These are phyloP conservation scores for Coemansia sp. DNA, from an alignment of 192 early-diverging fungal species.

Conservation along the genomic window DNA sequence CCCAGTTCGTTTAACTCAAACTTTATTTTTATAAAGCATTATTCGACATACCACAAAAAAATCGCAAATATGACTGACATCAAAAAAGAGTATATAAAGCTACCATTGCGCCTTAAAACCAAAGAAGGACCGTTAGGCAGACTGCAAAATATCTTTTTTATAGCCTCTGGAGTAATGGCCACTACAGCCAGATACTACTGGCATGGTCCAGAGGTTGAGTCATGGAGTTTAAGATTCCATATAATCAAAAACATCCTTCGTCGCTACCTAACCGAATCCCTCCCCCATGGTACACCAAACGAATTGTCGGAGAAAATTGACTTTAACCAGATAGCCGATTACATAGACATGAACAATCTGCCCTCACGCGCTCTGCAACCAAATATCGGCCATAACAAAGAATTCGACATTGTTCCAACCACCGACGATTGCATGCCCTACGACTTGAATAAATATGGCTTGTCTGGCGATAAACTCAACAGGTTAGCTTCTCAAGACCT, in stretches of 20 bases:
- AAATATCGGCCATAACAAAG: constrained; percentile 19
- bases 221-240: constrained; percentile 34
- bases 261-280: constrained; percentile 26
- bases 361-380: constrained; percentile 12
- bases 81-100: constrained; percentile 5
- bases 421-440: constrained; percentile 4
- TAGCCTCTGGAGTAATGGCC: constrained; percentile 5
- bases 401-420: constrained; percentile 22
- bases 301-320: constrained; percentile 20
- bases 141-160: constrained; percentile 32
- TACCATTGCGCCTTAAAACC: constrained; percentile 29
- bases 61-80: neutral
- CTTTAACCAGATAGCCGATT: constrained; percentile 24
- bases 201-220: constrained; percentile 22
- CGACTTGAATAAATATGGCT: constrained; percentile 11
- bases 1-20: too few relatives aligned
- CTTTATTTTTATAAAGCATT: neutral
- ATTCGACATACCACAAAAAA: neutral
- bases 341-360: constrained; percentile 35
- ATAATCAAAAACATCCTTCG: constrained; percentile 29
- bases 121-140: constrained; percentile 17
- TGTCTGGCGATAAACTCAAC: constrained; percentile 19
- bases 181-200: constrained; percentile 26
- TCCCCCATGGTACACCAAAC: constrained; percentile 33
- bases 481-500: constrained; percentile 16